These are phyloP conservation scores for Sugiyamaella xylanicola DNA, from an alignment of 1,139 yeast genomes.

Conservation along the genomic window DNA sequence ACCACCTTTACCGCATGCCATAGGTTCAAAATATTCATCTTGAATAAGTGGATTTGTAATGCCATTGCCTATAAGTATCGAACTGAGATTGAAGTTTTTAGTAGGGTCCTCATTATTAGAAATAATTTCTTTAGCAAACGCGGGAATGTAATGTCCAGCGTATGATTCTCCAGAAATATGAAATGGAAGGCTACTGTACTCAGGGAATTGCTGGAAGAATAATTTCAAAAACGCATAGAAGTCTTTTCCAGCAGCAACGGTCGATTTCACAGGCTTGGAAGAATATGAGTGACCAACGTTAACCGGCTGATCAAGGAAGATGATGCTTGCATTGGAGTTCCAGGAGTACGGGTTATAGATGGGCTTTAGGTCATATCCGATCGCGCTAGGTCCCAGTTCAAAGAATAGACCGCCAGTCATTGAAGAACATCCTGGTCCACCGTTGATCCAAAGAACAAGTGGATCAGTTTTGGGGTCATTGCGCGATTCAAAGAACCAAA, in stretches of 20 bases:
- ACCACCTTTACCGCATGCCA: conserved; percentile 98
- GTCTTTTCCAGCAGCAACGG: conserved; percentile 75
- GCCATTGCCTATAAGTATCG: conserved; percentile 94
- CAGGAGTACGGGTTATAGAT: conserved; percentile 77
- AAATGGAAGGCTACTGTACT: conserved; percentile 57
- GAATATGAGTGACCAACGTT: conserved; percentile 87
- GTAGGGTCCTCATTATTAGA: conserved; percentile 60
- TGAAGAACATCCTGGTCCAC: conserved; percentile 92
- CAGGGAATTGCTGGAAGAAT: conserved; percentile 76
- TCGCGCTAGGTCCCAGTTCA: conserved; percentile 85
- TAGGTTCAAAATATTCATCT: conserved; percentile 85
- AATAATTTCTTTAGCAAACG: conserved; percentile 71
- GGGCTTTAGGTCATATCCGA: conserved; percentile 67
- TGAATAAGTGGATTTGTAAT: conserved; percentile 91
- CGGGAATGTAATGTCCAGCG: conserved; percentile 87
- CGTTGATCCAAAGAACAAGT: conserved; percentile 82
- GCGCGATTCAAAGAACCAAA: conserved; percentile 88
- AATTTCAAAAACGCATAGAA: conserved; percentile 74
- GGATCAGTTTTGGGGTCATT: conserved; percentile 88
- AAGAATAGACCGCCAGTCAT: conserved; percentile 81
- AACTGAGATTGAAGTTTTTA: conserved; percentile 70
- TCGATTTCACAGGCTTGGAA: conserved; percentile 55
- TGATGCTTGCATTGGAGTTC: conserved; percentile 87
- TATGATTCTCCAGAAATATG: conserved; percentile 88
- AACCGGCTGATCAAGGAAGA: conserved; percentile 93